Evolutionary conservation across 306 rosid species (phyloP).

Genomic region (Vigna nakashimae): DNA sequence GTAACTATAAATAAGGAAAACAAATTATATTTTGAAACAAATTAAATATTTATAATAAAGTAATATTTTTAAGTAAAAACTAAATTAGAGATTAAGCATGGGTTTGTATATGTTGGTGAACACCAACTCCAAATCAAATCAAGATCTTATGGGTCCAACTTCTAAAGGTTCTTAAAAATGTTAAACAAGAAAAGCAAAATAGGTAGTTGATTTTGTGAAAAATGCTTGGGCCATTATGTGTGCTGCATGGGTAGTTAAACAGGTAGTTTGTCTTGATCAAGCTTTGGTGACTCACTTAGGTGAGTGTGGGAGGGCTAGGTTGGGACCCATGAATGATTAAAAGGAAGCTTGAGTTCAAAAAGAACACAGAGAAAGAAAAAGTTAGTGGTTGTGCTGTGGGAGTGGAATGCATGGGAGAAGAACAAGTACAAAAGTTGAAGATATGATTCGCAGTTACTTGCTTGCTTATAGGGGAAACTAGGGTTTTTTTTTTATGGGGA

Average conservation of each 20-base stretch:
- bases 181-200: background rate
- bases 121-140: background rate
- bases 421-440: slow-evolving; percentile 40
- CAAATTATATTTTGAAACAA: too few relatives aligned
- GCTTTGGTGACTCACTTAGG: slow-evolving; percentile 7
- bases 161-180: background rate
- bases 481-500: slow-evolving; percentile 47
- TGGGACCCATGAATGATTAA: slow-evolving; percentile 42
- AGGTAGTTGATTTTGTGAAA: background rate
- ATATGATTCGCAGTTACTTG: slow-evolving; percentile 54
- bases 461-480: slow-evolving; percentile 56
- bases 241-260: slow-evolving; percentile 30
- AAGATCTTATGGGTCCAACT: background rate
- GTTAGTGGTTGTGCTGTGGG: slow-evolving; percentile 25
- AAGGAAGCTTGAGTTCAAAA: slow-evolving; percentile 40
- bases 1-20: too few relatives aligned
- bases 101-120: background rate
- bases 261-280: slow-evolving; percentile 32
- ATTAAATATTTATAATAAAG: too few relatives aligned
- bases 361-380: slow-evolving; percentile 21
- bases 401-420: slow-evolving; percentile 41
- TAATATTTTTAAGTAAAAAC: too few relatives aligned
- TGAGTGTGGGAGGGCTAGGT: background rate
- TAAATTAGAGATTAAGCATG: background rate
- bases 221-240: slow-evolving; percentile 17